Evolutionary conservation across 2,329 filamentous ascomycete genomes (phyloP).

Genomic region (Aspergillus sojae): DNA sequence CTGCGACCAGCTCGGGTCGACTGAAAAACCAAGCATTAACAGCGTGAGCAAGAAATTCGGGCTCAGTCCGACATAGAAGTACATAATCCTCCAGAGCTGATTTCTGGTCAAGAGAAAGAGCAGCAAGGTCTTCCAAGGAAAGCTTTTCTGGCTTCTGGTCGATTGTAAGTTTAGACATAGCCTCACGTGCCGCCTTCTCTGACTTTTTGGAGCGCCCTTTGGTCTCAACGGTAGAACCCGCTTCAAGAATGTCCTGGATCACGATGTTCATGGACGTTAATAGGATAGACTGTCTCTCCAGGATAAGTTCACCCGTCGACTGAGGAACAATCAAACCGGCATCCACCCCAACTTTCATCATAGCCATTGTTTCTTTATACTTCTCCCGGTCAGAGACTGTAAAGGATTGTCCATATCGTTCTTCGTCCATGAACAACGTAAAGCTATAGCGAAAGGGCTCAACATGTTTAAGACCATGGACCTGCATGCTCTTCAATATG

Average conservation of each 20-base stretch:
- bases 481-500: conserved; percentile 36
- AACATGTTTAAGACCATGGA: conserved; percentile 37
- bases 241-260: conserved; percentile 46
- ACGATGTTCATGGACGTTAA: conserved; percentile 46
- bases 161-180: conserved; percentile 39
- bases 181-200: conserved; percentile 29
- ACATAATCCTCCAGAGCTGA: conserved; percentile 39
- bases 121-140: conserved; percentile 34
- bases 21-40: conserved; percentile 15
- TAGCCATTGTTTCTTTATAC: conserved; percentile 21
- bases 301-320: conserved; percentile 33
- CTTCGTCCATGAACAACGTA: conserved; percentile 39
- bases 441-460: conserved; percentile 36
- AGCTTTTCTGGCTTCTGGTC: conserved; percentile 28
- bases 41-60: conserved; percentile 15
- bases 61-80: conserved; percentile 25
- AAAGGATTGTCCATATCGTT: conserved; percentile 43
- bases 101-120: conserved; percentile 38
- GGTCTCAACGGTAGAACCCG: conserved; percentile 34
- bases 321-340: conserved; percentile 25
- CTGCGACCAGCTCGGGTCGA: conserved; percentile 38
- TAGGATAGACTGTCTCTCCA: conserved; percentile 43
- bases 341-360: conserved; percentile 18
- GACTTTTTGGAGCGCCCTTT: conserved; percentile 33
- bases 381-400: conserved; percentile 23